Base-by-base conservation (phyloP, 495 filamentous ascomycete species). In the Tetracladium marchalianum region DNA sequence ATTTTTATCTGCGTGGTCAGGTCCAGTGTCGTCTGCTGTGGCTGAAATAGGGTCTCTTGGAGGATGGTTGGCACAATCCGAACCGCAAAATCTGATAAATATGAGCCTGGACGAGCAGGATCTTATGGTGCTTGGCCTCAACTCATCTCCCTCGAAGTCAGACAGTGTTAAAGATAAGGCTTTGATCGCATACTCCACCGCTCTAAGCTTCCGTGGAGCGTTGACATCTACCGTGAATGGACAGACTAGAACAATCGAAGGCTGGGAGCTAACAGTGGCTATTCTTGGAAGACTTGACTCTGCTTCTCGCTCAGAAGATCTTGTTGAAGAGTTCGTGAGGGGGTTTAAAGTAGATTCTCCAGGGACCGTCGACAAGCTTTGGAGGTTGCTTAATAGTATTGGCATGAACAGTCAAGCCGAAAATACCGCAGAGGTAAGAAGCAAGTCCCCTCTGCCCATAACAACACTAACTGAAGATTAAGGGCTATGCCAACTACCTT, bases 241-340 rank as follows among this genome's bases (percentile, higher is more conserved):
- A 31, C 63, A 66, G 43, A 58, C 64, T 9, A 27, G 22, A 7
- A 44, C 54, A 36, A 66, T 75, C 11, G 80, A 85, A 44, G 89
- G 89, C 10, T 96, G 90, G 90, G 84, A 96, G 62, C 62, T 95
- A 47, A 81, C 86, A 0, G 74, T 95, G 44, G 76, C 85, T 37
- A 71, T 92, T 11, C 65, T 93, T 27, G 79, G 78, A 33, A 75
- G 90, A 22, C 64, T 96, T 49, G 78, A 87, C 41, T 79, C 89
- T 46, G 59, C 65, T 1, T 59, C 71, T 38, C 64, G 72, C 45
- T 83, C 80, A 31, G 77, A 82, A 54, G 76, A 81, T 50, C 77
- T 75, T 51, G 80, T 94, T 8, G 64, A 72, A 33, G 70, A 79
- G 15, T 62, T 95, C 27, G 65, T 95, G 4, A 63, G 73, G 17